These are phyloP conservation scores for sweet orange (Citrus sinensis) DNA, from an alignment of 345 rosid species.

Conservation along the genomic window DVS_A1.0 CM039169.1:20160501-20161000, in stretches of 20 bases:
- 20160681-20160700: background rate
- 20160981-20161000: constrained; percentile 59
- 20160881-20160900: constrained; percentile 89
- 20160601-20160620: background rate
- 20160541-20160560: background rate
- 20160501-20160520: background rate
- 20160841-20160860: background rate
- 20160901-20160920: constrained; percentile 77
- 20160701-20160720: background rate
- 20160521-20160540: background rate
- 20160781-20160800: background rate
- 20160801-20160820: background rate
- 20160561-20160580: background rate
- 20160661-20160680: background rate
- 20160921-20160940: constrained; percentile 73
- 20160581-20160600: too few species aligned
- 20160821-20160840: background rate
- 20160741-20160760: background rate
- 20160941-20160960: constrained; percentile 61
- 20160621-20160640: background rate
- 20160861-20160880: constrained; percentile 51
- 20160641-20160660: background rate
- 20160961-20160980: constrained; percentile 32
- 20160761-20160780: background rate
- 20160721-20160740: background rate